phyloP scores from a whole-genome alignment of 2,329 filamentous ascomycete species.

The Coniochaeta prunicola region DNA sequence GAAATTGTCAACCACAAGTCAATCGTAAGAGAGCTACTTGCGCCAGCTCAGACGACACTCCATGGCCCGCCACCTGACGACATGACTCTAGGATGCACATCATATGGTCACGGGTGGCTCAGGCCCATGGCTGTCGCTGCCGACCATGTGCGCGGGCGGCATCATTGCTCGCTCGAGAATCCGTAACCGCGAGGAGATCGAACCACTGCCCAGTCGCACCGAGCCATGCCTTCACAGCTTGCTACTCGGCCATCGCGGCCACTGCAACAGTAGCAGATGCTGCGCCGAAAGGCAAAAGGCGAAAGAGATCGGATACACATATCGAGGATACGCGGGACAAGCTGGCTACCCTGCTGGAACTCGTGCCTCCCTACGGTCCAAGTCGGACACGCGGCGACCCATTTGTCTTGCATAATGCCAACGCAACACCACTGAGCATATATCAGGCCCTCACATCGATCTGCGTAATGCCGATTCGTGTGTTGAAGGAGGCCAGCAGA shows the following conservation, averaged over 20 bases:
- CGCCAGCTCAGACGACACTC: neutral
- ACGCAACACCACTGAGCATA: neutral
- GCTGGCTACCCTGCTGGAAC: conserved; percentile 30
- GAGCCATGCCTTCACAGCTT: conserved; percentile 54
- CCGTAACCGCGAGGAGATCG: conserved; percentile 35
- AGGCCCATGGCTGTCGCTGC: conserved; percentile 58
- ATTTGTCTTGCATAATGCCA: conserved; percentile 1
- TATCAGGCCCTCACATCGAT: conserved; percentile 10
- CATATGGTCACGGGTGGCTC: conserved; percentile 60
- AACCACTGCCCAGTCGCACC: conserved; percentile 38
- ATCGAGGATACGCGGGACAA: conserved; percentile 48
- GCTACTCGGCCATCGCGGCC: conserved; percentile 61
- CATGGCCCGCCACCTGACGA: conserved; percentile 8
- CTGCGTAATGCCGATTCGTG: conserved; percentile 5
- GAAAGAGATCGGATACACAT: conserved; percentile 53
- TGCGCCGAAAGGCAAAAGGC: conserved; percentile 47
- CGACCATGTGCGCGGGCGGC: conserved; percentile 48
- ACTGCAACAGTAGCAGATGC: conserved; percentile 58
- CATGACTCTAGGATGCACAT: conserved; percentile 53
- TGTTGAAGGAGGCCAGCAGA: neutral
- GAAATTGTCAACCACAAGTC: conserved; percentile 2
- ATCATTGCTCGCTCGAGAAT: conserved; percentile 39
- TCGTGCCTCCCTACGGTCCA: conserved; percentile 17
- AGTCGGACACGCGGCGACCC: conserved; percentile 4
- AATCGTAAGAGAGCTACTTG: neutral